Percentiles rank a stretch among this genome's conserved stretches.
Evolutionary conservation across 2,329 filamentous ascomycete species (phyloP).

Genomic region (Thielaviopsis ethacetica): DNA sequence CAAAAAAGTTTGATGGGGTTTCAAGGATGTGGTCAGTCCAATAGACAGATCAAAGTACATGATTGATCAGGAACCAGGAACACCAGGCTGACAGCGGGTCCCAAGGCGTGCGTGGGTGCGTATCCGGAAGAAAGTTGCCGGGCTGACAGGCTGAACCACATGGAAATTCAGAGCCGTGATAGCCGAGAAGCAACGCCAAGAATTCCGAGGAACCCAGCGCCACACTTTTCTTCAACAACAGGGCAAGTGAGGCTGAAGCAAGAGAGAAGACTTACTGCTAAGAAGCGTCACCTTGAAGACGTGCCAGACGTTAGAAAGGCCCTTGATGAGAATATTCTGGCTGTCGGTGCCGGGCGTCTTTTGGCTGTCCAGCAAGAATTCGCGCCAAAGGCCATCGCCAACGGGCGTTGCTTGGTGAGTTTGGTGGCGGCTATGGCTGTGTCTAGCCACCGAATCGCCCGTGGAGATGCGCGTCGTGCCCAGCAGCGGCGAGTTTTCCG

Average conservation of each 20-base stretch:
- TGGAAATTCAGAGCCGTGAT: not conserved
- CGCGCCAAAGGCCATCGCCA: not conserved
- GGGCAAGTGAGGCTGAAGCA: not conserved
- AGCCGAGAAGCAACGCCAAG: not conserved
- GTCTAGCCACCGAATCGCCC: not conserved
- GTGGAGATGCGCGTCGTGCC: constrained; percentile 16
- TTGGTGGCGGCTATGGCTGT: not conserved
- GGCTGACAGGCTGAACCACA: not conserved
- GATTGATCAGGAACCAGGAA: not conserved
- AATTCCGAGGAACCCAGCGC: not conserved
- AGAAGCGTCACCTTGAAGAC: constrained; percentile 39
- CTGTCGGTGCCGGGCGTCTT: constrained; percentile 37
- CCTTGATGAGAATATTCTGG: constrained; percentile 17
- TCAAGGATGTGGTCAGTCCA: not conserved
- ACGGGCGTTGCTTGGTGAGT: not conserved
- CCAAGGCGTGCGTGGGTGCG: not conserved
- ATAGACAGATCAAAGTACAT: not conserved
- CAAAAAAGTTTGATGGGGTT: not conserved
- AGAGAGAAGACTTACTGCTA: constrained; percentile 32
- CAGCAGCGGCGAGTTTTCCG: constrained; percentile 18
- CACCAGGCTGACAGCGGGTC: not conserved
- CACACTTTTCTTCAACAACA: constrained; percentile 4
- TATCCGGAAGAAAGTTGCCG: not conserved
- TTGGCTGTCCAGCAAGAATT: constrained; percentile 28
- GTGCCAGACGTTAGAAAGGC: constrained; percentile 26